Evolutionary conservation across 2,329 filamentous ascomycete species (phyloP).

Genomic region (Trichoderma sp.): DNA sequence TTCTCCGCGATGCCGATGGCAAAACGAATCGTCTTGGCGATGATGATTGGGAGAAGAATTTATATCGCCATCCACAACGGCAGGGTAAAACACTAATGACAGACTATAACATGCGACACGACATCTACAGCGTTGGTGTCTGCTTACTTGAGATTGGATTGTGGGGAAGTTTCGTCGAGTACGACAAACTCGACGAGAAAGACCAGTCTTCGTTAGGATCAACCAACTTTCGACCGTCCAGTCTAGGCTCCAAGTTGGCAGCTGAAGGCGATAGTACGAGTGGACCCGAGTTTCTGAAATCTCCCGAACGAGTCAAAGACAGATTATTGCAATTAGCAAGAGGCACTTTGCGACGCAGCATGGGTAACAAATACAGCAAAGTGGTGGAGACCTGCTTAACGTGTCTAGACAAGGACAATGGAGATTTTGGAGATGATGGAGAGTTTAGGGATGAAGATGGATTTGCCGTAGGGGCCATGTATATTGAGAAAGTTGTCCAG

Average conservation of each 20-base stretch:
- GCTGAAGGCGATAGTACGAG: neutral
- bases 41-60: slow-evolving; percentile 33
- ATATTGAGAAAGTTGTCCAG: slow-evolving; percentile 35
- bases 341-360: slow-evolving; percentile 36
- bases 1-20: slow-evolving; percentile 24
- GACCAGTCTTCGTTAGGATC: neutral
- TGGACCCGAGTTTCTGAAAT: neutral
- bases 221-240: neutral
- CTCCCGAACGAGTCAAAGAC: slow-evolving; percentile 3
- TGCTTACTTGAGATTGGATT: slow-evolving; percentile 47
- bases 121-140: slow-evolving; percentile 50
- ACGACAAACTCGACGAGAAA: slow-evolving; percentile 9
- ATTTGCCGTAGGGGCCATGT: slow-evolving; percentile 34
- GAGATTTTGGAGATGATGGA: slow-evolving; percentile 34
- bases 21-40: slow-evolving; percentile 18
- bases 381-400: slow-evolving; percentile 40
- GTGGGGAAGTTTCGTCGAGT: slow-evolving; percentile 41
- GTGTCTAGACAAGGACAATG: slow-evolving; percentile 37
- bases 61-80: slow-evolving; percentile 53
- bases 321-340: slow-evolving; percentile 33
- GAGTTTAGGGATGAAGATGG: slow-evolving; percentile 38
- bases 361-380: slow-evolving; percentile 36
- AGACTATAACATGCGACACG: slow-evolving; percentile 50
- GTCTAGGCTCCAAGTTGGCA: neutral
- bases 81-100: slow-evolving; percentile 42